Evolutionary conservation across 2,329 filamentous ascomycete species (phyloP).

Genomic region (Fusarium sublunatum): DNA sequence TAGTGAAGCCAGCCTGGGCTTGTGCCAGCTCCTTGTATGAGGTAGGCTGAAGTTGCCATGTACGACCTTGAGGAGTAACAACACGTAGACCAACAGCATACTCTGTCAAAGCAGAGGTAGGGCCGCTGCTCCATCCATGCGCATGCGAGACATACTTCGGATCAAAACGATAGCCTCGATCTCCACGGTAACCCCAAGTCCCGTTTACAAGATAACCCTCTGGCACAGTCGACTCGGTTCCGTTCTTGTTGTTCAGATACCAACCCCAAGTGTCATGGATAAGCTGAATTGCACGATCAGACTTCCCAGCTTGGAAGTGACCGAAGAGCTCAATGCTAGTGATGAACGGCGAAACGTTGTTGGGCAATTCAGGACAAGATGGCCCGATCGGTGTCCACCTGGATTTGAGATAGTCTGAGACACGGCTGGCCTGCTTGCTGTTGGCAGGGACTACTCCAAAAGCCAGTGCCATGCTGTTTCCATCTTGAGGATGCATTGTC

Average conservation of each 20-base stretch:
- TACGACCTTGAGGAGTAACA: background rate
- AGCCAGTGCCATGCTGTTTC: background rate
- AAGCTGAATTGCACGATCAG: constrained; percentile 64
- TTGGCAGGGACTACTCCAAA: background rate
- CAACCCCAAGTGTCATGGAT: constrained; percentile 69
- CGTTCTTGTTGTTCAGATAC: constrained; percentile 67
- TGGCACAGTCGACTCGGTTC: constrained; percentile 68
- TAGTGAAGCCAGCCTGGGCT: background rate
- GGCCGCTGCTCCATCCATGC: constrained; percentile 63
- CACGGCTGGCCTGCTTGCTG: background rate
- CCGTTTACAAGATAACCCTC: constrained; percentile 69
- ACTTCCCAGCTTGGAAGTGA: constrained; percentile 50
- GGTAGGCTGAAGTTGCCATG: background rate
- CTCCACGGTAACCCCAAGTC: constrained; percentile 66
- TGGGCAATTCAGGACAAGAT: background rate
- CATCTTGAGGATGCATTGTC: background rate
- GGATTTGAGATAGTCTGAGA: background rate
- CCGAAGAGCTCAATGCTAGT: background rate
- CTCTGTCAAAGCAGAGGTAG: constrained; percentile 59
- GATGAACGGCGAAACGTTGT: background rate
- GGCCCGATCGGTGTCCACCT: background rate
- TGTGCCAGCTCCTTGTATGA: background rate
- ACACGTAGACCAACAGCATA: constrained; percentile 56
- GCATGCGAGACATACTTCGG: constrained; percentile 60
- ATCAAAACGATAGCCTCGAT: constrained; percentile 61